Evolutionary conservation across 2,329 filamentous ascomycete species (phyloP), one percentile per base, ranked within the genome.

Genomic region (Bipolaris cookei): DNA sequence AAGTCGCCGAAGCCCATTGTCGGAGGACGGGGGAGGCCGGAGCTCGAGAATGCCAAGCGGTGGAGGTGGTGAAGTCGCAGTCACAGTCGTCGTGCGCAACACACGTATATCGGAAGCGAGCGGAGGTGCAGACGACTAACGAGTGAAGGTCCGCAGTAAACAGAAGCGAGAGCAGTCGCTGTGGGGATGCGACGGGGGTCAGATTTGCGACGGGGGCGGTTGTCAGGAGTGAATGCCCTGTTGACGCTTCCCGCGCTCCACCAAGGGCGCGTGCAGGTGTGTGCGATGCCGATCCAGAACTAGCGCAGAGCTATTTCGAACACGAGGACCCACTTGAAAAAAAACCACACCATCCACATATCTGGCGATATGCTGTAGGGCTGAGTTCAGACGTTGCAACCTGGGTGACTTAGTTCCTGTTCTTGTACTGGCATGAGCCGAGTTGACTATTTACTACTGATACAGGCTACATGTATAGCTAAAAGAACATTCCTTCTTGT

Each of bases 1-100:
- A 98, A 98, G 79, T 96, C 90, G 68, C 94, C 94, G 79, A 98
- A 98, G 64, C 88, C 90, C 84, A 96, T 93, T 4, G 20, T 70
- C 8, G 58, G 58, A 30, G 28, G 28, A 30, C 28, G 28, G 28
- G 21, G 10, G 28, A 30, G 10, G 28, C 28, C 28, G 28, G 55
- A 65, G 61, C 53, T 56, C 59, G 58, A 53, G 56, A 51, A 28
- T 52, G 43, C 51, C 51, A 43, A 51, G 21, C 47, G 59, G 65
- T 57, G 39, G 48, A 44, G 30, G 16, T 54, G 57, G 39, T 50
- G 45, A 44, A 59, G 38, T 45, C 25, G 46, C 7, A 44, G 56
- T 30, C 28, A 13, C 35, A 50, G 21, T 46, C 41, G 56, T 39
- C 50, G 21, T 46, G 45, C 21, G 21, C 42, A 42, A 42, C 43